phyloP scores from a whole-genome alignment of 257 asterid genomes.

The Solanum piurae region DNA sequence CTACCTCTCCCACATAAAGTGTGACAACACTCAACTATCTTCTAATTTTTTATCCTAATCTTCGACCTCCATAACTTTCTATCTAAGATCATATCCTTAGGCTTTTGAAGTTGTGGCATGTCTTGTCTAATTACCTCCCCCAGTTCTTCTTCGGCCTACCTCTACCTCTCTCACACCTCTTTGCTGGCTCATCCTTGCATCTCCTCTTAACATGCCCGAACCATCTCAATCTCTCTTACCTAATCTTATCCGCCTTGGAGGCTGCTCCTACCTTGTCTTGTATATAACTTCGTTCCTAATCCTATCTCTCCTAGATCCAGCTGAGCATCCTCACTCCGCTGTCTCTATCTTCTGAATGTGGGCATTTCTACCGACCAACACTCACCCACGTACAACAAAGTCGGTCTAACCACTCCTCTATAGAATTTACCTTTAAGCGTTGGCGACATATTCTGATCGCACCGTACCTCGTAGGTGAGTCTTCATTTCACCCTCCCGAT shows the following conservation, averaged over 20 bases:
- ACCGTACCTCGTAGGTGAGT: not conserved
- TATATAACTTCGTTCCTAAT: too few species aligned
- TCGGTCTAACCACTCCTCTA: not conserved
- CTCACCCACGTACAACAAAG: not conserved
- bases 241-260: not conserved
- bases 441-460: not conserved
- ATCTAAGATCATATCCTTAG: accelerated
- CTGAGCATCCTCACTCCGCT: not conserved
- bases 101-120: not conserved
- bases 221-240: not conserved
- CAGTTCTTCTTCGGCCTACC: not conserved
- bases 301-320: not conserved
- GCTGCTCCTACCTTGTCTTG: not conserved
- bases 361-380: not conserved
- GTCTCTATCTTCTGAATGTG: not conserved
- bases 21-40: not conserved
- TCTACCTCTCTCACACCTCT: not conserved
- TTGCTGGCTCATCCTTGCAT: not conserved
- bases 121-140: not conserved
- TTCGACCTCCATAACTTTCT: too few species aligned
- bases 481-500: not conserved
- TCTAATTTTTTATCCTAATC: too few species aligned
- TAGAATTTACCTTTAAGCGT: not conserved
- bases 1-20: not conserved
- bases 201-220: not conserved